Evolutionary conservation across 371 early-diverging fungal species (phyloP).

Genomic region (Mucor saturninus): DNA sequence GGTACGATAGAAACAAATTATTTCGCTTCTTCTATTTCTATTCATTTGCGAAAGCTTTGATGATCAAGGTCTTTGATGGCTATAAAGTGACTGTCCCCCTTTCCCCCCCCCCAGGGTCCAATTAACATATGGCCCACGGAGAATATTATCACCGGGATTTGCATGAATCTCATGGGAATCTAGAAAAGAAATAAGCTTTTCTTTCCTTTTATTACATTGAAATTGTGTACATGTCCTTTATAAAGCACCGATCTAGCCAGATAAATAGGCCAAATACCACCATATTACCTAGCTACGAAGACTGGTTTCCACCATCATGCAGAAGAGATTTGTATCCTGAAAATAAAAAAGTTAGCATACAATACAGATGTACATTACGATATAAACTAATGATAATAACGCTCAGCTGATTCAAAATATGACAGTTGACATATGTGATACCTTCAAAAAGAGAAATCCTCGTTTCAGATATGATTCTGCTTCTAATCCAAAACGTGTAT

Average conservation of each 20-base stretch:
- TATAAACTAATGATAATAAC: neutral
- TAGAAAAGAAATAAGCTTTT: neutral
- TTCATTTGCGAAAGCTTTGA: too few species aligned
- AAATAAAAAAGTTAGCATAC: neutral
- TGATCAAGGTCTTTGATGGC: too few species aligned
- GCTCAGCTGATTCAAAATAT: slow-evolving; percentile 27
- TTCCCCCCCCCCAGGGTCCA: too few species aligned
- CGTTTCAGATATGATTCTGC: slow-evolving; percentile 74
- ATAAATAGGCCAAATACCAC: too few species aligned
- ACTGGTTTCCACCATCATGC: neutral
- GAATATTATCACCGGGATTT: too few species aligned
- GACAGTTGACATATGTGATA: slow-evolving; percentile 67
- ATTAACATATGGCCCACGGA: too few species aligned
- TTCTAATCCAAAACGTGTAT: slow-evolving; percentile 87
- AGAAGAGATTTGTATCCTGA: neutral
- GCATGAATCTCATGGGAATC: neutral
- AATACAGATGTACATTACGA: neutral
- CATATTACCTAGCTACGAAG: neutral
- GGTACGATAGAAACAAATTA: too few species aligned
- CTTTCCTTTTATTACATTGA: neutral
- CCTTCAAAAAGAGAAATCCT: slow-evolving; percentile 76
- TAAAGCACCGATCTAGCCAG: neutral
- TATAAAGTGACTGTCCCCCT: neutral
- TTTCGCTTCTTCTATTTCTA: too few species aligned
- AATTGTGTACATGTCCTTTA: too few species aligned